These are phyloP conservation scores for Chytriomyces confervae DNA, from an alignment of 192 early-diverging fungal genomes.

Conservation along the genomic window DNA sequence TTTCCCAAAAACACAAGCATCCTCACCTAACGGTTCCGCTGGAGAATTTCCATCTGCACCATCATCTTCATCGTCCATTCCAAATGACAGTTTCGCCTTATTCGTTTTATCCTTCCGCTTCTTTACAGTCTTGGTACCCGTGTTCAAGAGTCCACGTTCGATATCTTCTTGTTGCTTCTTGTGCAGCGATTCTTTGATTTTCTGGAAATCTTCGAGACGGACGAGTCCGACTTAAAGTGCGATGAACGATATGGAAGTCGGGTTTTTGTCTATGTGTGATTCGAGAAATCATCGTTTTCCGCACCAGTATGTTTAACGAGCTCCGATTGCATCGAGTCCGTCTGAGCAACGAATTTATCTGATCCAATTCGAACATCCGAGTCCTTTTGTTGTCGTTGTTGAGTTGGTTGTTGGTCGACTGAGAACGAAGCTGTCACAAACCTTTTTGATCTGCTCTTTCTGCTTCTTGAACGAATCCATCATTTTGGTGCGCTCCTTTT, in stretches of 20 bases:
- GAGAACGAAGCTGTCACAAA: conserved; percentile 18
- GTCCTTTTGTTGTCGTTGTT: conserved; percentile 54
- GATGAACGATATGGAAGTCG: not conserved
- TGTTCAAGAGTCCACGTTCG: conserved; percentile 50
- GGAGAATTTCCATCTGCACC: conserved; percentile 24
- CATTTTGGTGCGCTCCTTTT: conserved; percentile 73
- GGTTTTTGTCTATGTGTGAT: not conserved
- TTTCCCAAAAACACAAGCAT: too few species aligned
- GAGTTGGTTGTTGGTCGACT: not conserved
- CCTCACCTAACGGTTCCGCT: conserved; percentile 20
- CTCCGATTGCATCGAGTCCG: conserved; percentile 77
- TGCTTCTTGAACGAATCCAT: conserved; percentile 73
- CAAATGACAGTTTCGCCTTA: conserved; percentile 79
- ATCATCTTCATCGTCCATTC: conserved; percentile 44
- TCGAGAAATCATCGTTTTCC: too few species aligned
- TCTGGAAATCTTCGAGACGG: conserved; percentile 85
- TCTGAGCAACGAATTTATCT: conserved; percentile 80
- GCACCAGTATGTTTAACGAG: conserved; percentile 79
- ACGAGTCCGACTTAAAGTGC: conserved; percentile 73
- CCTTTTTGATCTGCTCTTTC: conserved; percentile 74
- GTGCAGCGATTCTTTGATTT: conserved; percentile 81
- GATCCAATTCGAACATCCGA: conserved; percentile 70
- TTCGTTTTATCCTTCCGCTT: conserved; percentile 69
- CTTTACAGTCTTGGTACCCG: conserved; percentile 51
- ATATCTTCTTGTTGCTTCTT: conserved; percentile 70